A percentile compares a stretch with the other conserved stretches of the same genome.
Evolutionary conservation across 1,284 basidiomycete genomes (phyloP).

Genomic region (Moniliophthora roreri): DNA sequence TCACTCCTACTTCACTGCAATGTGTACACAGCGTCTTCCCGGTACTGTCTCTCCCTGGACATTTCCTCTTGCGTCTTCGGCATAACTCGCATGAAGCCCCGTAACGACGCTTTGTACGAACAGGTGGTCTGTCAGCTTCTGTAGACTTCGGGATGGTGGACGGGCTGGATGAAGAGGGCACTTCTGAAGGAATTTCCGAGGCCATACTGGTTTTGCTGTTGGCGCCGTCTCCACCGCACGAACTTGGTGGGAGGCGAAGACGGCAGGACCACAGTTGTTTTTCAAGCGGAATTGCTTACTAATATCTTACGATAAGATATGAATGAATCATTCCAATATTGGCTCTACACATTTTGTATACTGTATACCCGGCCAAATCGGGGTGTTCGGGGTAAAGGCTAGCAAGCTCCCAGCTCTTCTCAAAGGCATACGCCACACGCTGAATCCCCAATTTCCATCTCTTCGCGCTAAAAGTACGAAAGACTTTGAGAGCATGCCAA

Average conservation of each 20-base stretch:
- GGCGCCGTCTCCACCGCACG: too few species aligned
- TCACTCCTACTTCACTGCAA: slow-evolving; percentile 17
- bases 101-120: slow-evolving; percentile 17
- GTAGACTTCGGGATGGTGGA: not conserved
- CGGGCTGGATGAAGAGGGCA: not conserved
- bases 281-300: too few species aligned
- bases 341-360: too few species aligned
- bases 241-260: too few species aligned
- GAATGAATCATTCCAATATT: too few species aligned
- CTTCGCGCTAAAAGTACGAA: slow-evolving; percentile 12
- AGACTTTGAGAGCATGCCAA: not conserved
- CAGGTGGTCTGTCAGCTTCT: slow-evolving; percentile 4
- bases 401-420: slow-evolving; percentile 9
- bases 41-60: slow-evolving; percentile 13
- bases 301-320: too few species aligned
- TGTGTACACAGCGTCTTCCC: slow-evolving; percentile 17
- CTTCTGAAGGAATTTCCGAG: not conserved
- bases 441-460: slow-evolving; percentile 15
- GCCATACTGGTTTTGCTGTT: not conserved
- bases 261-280: too few species aligned
- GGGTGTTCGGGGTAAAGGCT: too few species aligned
- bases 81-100: slow-evolving; percentile 17
- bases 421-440: slow-evolving; percentile 15
- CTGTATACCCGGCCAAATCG: too few species aligned
- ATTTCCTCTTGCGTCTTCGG: slow-evolving; percentile 12